Evolutionary conservation across 2,329 filamentous ascomycete genomes (phyloP).

Genomic region (Exophiala phaeomuriformis): DNA sequence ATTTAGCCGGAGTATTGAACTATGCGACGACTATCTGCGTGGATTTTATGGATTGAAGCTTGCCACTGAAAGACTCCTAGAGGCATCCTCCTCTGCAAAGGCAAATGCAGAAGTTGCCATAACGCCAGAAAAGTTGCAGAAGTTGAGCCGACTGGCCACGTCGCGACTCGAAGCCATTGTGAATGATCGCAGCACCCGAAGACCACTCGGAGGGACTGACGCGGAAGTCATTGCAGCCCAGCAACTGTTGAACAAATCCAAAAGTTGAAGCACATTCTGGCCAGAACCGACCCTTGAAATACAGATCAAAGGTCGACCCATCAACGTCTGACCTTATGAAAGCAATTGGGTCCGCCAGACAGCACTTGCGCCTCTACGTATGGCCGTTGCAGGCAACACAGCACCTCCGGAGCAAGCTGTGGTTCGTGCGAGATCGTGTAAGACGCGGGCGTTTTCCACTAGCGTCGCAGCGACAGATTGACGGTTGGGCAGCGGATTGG

Average conservation of each 20-base stretch:
- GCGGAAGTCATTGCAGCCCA: slow-evolving; percentile 38
- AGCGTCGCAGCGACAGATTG: slow-evolving; percentile 13
- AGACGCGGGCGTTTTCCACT: slow-evolving; percentile 14
- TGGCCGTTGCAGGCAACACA: slow-evolving; percentile 15
- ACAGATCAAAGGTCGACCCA: slow-evolving; percentile 1
- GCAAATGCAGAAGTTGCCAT: slow-evolving; percentile 7
- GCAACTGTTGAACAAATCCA: slow-evolving; percentile 34
- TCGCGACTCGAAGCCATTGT: slow-evolving; percentile 35
- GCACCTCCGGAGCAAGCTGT: slow-evolving; percentile 4
- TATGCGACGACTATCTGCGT: slow-evolving; percentile 86
- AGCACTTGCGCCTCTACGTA: neutral
- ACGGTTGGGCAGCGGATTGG: slow-evolving; percentile 22
- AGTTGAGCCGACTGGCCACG: slow-evolving; percentile 34
- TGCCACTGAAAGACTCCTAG: slow-evolving; percentile 22
- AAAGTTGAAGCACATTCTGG: slow-evolving; percentile 8
- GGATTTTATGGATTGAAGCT: slow-evolving; percentile 83
- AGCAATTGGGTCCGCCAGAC: neutral
- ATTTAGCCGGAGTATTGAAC: slow-evolving; percentile 83
- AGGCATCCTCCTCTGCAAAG: slow-evolving; percentile 12
- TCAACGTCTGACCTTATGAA: neutral
- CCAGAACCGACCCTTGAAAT: neutral
- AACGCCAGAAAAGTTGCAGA: slow-evolving; percentile 25
- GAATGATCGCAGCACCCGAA: slow-evolving; percentile 30
- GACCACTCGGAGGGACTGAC: slow-evolving; percentile 31
- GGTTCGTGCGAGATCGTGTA: slow-evolving; percentile 18